phyloP scores from a whole-genome alignment of 2,329 filamentous ascomycete species.

The Biscogniauxia mediterranea region DNA sequence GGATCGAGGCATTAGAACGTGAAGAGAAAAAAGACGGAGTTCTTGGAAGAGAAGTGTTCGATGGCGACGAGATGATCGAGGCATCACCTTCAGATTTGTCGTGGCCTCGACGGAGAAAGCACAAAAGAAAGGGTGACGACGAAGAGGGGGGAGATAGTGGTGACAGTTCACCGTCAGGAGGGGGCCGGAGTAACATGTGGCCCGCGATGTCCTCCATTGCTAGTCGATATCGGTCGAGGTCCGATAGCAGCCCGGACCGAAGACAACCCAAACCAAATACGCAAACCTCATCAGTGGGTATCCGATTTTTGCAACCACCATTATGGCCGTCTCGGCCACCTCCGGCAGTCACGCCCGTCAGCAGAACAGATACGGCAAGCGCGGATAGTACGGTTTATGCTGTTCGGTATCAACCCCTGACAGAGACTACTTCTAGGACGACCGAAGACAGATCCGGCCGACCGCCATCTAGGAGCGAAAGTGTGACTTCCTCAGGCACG shows the following conservation, averaged over 20 bases:
- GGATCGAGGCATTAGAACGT: constrained; percentile 87
- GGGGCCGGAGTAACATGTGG: constrained; percentile 37
- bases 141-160: constrained; percentile 34
- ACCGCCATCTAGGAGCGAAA: constrained; percentile 37
- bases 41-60: constrained; percentile 84
- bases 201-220: constrained; percentile 41
- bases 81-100: constrained; percentile 50
- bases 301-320: constrained; percentile 45
- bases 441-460: constrained; percentile 37
- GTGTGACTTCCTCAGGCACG: constrained; percentile 27
- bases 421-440: constrained; percentile 49
- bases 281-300: constrained; percentile 22
- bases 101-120: constrained; percentile 41
- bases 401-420: constrained; percentile 58
- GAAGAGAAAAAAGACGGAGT: constrained; percentile 95
- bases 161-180: constrained; percentile 25
- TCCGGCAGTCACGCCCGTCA: constrained; percentile 55
- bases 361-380: constrained; percentile 61
- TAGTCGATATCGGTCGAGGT: constrained; percentile 35
- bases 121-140: constrained; percentile 27
- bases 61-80: constrained; percentile 90
- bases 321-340: constrained; percentile 56
- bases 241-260: constrained; percentile 23
- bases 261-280: constrained; percentile 14
- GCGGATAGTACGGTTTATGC: constrained; percentile 64